Evolutionary conservation across 352 stramenopile species (phyloP).

Genomic region (Plasmopara halstedii): DNA sequence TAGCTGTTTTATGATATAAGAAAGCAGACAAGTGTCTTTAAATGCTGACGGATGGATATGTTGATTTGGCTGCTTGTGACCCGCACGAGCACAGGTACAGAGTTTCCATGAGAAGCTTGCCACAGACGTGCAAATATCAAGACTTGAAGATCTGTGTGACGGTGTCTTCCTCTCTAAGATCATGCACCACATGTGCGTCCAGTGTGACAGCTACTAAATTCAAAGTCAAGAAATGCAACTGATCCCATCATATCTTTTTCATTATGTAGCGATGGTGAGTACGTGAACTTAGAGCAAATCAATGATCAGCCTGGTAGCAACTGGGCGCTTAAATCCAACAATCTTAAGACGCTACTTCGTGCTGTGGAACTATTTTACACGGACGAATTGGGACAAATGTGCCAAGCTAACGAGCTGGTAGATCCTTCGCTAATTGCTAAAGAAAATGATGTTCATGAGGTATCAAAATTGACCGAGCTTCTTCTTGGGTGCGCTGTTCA

Average conservation of each 20-base stretch:
- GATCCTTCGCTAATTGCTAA: constrained; percentile 63
- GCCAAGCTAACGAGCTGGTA: constrained; percentile 59
- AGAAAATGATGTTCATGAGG: constrained; percentile 57
- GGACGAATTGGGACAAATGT: constrained; percentile 72
- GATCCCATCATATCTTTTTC: constrained; percentile 1
- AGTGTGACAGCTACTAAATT: neutral
- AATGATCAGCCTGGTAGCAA: constrained; percentile 48
- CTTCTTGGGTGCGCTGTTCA: constrained; percentile 75
- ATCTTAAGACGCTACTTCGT: constrained; percentile 71
- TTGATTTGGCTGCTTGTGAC: neutral
- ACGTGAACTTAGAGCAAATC: constrained; percentile 71
- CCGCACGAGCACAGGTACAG: constrained; percentile 35
- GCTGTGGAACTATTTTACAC: constrained; percentile 77
- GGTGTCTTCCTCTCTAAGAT: constrained; percentile 78
- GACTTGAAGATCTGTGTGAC: constrained; percentile 58
- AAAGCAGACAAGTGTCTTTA: neutral
- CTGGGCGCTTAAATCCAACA: constrained; percentile 73
- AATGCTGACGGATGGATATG: neutral
- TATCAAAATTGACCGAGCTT: constrained; percentile 62
- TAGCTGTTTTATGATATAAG: neutral
- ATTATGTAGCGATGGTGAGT: constrained; percentile 60
- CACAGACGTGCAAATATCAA: constrained; percentile 29
- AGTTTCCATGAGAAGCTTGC: constrained; percentile 60
- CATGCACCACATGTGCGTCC: constrained; percentile 78
- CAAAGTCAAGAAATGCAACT: neutral